These are phyloP conservation scores for Xylariaceae sp. DNA, from an alignment of 2,329 filamentous ascomycete genomes.

Conservation along the genomic window DNA sequence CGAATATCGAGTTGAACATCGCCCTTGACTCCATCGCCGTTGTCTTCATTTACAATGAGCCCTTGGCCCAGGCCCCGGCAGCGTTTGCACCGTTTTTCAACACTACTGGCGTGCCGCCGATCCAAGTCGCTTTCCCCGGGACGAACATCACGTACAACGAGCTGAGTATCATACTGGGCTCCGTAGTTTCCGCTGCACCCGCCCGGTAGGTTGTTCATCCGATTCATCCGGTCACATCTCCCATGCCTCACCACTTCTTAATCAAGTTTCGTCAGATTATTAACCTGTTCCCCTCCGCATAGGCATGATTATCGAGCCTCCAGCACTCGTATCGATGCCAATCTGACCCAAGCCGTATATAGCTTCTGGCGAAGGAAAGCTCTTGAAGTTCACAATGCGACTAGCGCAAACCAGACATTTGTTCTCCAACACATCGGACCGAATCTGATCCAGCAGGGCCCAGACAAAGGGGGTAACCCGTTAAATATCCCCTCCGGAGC, in stretches of 20 bases:
- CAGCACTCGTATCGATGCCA: constrained; percentile 29
- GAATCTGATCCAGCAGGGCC: constrained; percentile 5
- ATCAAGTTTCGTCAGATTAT: no score
- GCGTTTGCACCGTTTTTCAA: constrained; percentile 35
- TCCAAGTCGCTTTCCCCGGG: no score
- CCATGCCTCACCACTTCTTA: no score
- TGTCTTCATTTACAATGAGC: constrained; percentile 35
- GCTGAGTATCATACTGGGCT: no score
- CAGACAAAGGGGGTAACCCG: constrained; percentile 26
- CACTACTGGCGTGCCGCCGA: no score
- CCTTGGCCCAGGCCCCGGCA: constrained; percentile 18
- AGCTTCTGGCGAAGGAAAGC: constrained; percentile 29
- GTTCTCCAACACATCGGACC: neutral
- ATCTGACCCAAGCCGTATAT: constrained; percentile 36
- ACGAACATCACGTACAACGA: no score
- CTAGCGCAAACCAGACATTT: constrained; percentile 33
- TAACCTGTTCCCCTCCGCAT: no score
- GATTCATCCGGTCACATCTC: no score
- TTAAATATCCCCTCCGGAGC: constrained; percentile 19
- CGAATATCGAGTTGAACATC: constrained; percentile 27
- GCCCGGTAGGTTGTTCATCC: no score
- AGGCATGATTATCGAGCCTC: constrained; percentile 38
- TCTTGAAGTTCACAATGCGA: constrained; percentile 14
- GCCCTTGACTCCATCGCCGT: constrained; percentile 26
- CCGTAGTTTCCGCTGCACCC: no score